phyloP scores from a whole-genome alignment of 2,329 filamentous ascomycete genomes.

The Xylaria sp. region DNA sequence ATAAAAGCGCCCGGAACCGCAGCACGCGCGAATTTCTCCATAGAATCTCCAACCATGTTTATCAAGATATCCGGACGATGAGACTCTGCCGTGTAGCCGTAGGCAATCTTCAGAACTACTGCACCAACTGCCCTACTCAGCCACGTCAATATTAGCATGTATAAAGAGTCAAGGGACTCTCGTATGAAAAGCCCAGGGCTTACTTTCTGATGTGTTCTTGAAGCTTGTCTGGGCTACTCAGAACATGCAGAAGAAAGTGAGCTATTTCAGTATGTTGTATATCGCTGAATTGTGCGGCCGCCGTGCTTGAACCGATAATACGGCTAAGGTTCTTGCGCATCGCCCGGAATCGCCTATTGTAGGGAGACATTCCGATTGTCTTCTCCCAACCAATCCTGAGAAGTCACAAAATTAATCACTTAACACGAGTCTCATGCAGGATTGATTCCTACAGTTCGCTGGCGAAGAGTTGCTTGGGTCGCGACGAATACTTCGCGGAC shows the following conservation, averaged over 20 bases:
- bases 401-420: conserved; percentile 36
- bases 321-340: conserved; percentile 31
- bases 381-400: conserved; percentile 36
- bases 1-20: conserved; percentile 41
- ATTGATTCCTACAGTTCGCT: conserved; percentile 38
- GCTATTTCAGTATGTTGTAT: conserved; percentile 24
- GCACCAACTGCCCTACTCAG: conserved; percentile 39
- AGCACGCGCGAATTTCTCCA: conserved; percentile 38
- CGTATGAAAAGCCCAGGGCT: neutral
- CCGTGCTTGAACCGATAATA: conserved; percentile 22
- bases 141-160: conserved; percentile 5
- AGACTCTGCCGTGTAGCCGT: conserved; percentile 43
- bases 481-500: conserved; percentile 48
- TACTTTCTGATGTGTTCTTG: conserved; percentile 33
- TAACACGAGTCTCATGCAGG: conserved; percentile 16
- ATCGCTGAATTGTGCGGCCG: conserved; percentile 22
- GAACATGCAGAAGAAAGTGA: conserved; percentile 33
- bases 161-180: conserved; percentile 8
- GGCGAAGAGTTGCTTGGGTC: conserved; percentile 47
- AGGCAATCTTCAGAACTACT: conserved; percentile 42
- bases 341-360: conserved; percentile 24
- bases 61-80: conserved; percentile 40
- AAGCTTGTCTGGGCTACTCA: conserved; percentile 20
- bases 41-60: conserved; percentile 32
- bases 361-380: conserved; percentile 19